phyloP scores from a whole-genome alignment of 371 early-diverging fungal species.

The Aphelidium insulamus region DNA sequence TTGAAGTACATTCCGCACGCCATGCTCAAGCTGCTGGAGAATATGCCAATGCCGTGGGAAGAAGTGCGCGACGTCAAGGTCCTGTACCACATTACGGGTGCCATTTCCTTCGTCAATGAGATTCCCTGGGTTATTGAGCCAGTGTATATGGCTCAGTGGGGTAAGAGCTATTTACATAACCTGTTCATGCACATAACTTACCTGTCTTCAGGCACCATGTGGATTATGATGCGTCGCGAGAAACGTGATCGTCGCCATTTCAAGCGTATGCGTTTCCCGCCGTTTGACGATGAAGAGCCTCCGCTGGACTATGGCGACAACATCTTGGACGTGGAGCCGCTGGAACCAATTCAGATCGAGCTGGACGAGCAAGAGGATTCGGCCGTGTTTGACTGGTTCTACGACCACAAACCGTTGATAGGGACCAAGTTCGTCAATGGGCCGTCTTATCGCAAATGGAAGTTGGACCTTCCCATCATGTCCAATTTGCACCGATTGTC shows the following conservation, averaged over 20 bases:
- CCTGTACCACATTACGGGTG: slow-evolving; percentile 94
- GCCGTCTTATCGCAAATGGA: slow-evolving; percentile 73
- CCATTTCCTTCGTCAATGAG: slow-evolving; percentile 94
- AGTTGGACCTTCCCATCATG: slow-evolving; percentile 79
- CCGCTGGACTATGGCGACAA: slow-evolving; percentile 95
- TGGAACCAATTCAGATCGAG: slow-evolving; percentile 96
- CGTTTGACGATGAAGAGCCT: slow-evolving; percentile 96
- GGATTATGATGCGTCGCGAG: slow-evolving; percentile 98
- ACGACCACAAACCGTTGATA: slow-evolving; percentile 80
- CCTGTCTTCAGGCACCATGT: slow-evolving; percentile 80
- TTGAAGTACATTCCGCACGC: slow-evolving; percentile 98
- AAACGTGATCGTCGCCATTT: slow-evolving; percentile 94
- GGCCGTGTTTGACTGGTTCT: slow-evolving; percentile 86
- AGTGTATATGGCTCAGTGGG: slow-evolving; percentile 93
- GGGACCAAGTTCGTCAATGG: slow-evolving; percentile 75
- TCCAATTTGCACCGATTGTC: slow-evolving; percentile 80
- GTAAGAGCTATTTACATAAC: no score
- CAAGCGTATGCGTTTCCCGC: slow-evolving; percentile 94
- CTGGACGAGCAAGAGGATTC: slow-evolving; percentile 86
- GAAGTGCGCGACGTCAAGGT: slow-evolving; percentile 88
- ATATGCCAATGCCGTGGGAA: slow-evolving; percentile 99
- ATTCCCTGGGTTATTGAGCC: slow-evolving; percentile 89
- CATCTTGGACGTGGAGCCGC: slow-evolving; percentile 84
- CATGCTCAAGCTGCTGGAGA: slow-evolving; percentile 85
- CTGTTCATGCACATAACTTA: no score